Base-by-base conservation (phyloP, 352 stramenopile genomes). In the Hyaloperonospora arabidopsidis region DNA sequence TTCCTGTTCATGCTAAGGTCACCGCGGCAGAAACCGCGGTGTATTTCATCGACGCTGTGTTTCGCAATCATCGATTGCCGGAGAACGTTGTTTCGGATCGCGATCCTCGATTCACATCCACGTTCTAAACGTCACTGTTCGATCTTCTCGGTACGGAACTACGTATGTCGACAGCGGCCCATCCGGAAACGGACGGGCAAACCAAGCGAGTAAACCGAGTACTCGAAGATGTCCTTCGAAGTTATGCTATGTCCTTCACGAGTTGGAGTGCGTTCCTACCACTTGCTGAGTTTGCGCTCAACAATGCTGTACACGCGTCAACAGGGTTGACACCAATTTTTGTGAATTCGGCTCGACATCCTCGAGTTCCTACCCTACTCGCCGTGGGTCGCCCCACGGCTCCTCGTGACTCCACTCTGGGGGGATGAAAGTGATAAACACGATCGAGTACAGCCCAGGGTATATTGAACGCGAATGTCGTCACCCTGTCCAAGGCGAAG, bases 141-240 rank as follows among this genome's bases (percentile, higher is more conserved):
- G n/a, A 38, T 2, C 13, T 47, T 10, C 13, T 39, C 5, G 22
- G 36, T 15, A 54, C 48, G 6, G 12, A 19, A 1, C 25, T 54
- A 14, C 23, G 35, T 14, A 47, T 46, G 48, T 54, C 48, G 17
- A 54, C 48, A 2, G 36, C 48, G 11, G 22, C 36, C 12, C 21
- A 47, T 47, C 21, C 36, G 15, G 36, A 54, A 32, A 54, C 48
- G 48, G 36, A 54, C 47, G 48, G 48, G 14, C 35, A 54, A 14
- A 47, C 35, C 0, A 36, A 54, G 17, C 19, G 43, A 0, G 21
- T 36, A n/a, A 48, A 48, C 12, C 43, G 22, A 12, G 43, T 21
- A 13, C 43, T 48, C 43, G 22, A 32, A n/a, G 15, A 48, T 14
- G 21, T 36, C 1, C 22, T 36, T 29, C 11, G 11, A 29, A 10